Percentiles rank a stretch among this genome's conserved stretches.
Conservation (phyloP, 2,329 filamentous ascomycete genomes). For the Calycina marina region DNA sequence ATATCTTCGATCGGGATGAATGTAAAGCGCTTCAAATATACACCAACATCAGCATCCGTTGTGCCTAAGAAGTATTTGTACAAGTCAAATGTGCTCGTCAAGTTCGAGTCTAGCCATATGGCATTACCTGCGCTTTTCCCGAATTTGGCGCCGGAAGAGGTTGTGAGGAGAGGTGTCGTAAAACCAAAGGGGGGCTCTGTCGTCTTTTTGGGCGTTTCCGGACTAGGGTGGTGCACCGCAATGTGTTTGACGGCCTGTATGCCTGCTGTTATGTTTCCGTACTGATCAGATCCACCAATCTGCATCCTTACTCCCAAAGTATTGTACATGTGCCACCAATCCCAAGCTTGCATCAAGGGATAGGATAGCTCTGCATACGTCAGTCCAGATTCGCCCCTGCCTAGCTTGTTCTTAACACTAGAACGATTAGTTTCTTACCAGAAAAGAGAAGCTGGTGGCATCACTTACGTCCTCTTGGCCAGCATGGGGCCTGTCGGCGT, state of each 20-base stretch:
- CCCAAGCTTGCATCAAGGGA: conserved; percentile 86
- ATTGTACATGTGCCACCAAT: conserved; percentile 82
- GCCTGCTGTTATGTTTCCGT: conserved; percentile 86
- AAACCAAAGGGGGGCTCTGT: conserved; percentile 54
- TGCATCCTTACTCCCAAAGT: conserved; percentile 61
- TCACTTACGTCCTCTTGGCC: conserved; percentile 65
- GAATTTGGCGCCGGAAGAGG: conserved; percentile 75
- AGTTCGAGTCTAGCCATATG: conserved; percentile 73
- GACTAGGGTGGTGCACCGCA: conserved; percentile 39
- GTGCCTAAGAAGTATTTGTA: conserved; percentile 83
- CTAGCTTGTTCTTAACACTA: conserved; percentile 64
- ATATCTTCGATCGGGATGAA: conserved; percentile 68
- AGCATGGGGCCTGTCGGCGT: conserved; percentile 79
- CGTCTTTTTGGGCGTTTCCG: conserved; percentile 25
- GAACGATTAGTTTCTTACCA: conserved; percentile 10
- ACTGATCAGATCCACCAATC: conserved; percentile 91
- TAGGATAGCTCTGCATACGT: conserved; percentile 89
- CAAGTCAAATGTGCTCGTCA: conserved; percentile 72
- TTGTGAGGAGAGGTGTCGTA: conserved; percentile 80
- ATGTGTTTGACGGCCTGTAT: conserved; percentile 73
- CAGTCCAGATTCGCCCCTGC: conserved; percentile 74
- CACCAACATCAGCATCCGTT: conserved; percentile 67
- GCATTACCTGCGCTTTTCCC: conserved; percentile 93
- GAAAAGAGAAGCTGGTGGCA: no score
- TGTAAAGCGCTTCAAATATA: conserved; percentile 77